Percentiles rank a stretch among this genome's conserved stretches.
Evolutionary conservation across 257 asterid species (phyloP).

Genomic region (Solanum paucissectum): DNA sequence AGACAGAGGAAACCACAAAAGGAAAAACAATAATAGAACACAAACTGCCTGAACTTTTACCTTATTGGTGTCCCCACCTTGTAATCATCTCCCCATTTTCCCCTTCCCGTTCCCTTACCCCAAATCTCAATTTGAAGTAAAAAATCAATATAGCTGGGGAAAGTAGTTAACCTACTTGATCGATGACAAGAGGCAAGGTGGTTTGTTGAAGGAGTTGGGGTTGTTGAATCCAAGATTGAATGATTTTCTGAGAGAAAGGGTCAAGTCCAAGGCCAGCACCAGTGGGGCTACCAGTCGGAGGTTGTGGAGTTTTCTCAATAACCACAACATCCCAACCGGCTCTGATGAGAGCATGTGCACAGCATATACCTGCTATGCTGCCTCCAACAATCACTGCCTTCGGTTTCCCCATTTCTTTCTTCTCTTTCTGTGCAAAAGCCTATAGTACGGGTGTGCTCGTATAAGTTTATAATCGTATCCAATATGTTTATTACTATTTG

Average conservation of each 20-base stretch:
- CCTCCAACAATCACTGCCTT: slow-evolving; percentile 83
- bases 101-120: neutral
- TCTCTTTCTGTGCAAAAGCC: neutral
- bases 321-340: slow-evolving; percentile 84
- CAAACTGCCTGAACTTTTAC: neutral
- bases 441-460: neutral
- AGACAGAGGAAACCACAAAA: too few species aligned
- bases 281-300: slow-evolving; percentile 64
- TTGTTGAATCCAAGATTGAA: slow-evolving; percentile 38
- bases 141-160: neutral
- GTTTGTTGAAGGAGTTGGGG: slow-evolving; percentile 25
- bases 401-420: slow-evolving; percentile 14
- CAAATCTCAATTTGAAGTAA: neutral
- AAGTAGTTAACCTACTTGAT: slow-evolving; percentile 35
- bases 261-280: slow-evolving; percentile 87
- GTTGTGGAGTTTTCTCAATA: slow-evolving; percentile 61
- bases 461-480: too few species aligned
- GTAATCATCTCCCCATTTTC: neutral
- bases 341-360: slow-evolving; percentile 56
- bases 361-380: slow-evolving; percentile 69
- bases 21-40: neutral
- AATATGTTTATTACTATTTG: too few species aligned
- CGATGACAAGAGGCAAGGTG: slow-evolving; percentile 49
- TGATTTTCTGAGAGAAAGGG: slow-evolving; percentile 27
- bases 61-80: neutral